phyloP scores from a whole-genome alignment of 2,329 filamentous ascomycete species.

The Fusarium piperis region DNA sequence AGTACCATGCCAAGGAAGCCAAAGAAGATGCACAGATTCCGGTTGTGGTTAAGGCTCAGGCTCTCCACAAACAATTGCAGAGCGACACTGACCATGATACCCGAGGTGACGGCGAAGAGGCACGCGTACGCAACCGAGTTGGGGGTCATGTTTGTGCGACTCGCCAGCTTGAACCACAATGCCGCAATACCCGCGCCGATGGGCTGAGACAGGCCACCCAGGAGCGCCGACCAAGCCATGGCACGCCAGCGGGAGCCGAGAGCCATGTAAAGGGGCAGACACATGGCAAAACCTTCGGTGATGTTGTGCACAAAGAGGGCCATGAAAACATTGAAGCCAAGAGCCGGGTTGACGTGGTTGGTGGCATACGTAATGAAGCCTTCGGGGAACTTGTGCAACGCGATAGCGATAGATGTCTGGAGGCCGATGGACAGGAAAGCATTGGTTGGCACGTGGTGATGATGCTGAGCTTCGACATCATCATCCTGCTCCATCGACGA shows the following conservation, averaged over 20 bases:
- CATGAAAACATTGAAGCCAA: constrained; percentile 93
- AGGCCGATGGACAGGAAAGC: constrained; percentile 95
- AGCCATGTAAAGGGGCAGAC: constrained; percentile 90
- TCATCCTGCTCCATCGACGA: constrained; percentile 51
- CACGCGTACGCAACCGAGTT: constrained; percentile 74
- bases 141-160: constrained; percentile 59
- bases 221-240: constrained; percentile 82
- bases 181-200: constrained; percentile 85
- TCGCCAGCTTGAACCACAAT: constrained; percentile 82
- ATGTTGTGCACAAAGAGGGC: constrained; percentile 98
- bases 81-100: constrained; percentile 95
- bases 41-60: constrained; percentile 81
- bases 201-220: constrained; percentile 90
- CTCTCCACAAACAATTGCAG: constrained; percentile 90
- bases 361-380: constrained; percentile 93
- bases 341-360: constrained; percentile 89
- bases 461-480: constrained; percentile 69
- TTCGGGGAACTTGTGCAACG: constrained; percentile 93
- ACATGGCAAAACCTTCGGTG: constrained; percentile 94
- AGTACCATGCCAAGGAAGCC: constrained; percentile 89
- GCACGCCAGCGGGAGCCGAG: constrained; percentile 82
- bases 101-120: constrained; percentile 89
- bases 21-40: constrained; percentile 80
- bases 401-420: constrained; percentile 94
- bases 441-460: constrained; percentile 95